These are phyloP conservation scores for Flaveria linearis DNA, from an alignment of 129 eudicot genomes.

Conservation along the genomic window DNA sequence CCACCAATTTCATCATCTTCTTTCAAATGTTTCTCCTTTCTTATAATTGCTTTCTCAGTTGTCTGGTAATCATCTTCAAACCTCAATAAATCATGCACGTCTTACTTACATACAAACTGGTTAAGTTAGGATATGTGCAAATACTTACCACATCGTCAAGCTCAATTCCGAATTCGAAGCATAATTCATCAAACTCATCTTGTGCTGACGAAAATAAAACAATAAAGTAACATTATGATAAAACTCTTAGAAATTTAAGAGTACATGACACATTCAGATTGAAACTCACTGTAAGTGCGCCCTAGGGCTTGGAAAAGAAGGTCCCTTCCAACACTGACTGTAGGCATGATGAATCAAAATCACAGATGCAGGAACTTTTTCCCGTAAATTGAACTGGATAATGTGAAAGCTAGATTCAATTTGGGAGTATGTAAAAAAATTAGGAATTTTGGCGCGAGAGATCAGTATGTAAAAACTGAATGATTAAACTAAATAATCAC, in stretches of 20 bases:
- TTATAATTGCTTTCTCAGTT: conserved; percentile 83
- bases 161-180: conserved; percentile 88
- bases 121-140: not conserved
- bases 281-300: conserved; percentile 57
- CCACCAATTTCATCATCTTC: conserved; percentile 63
- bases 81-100: conserved; percentile 4
- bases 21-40: conserved; percentile 87
- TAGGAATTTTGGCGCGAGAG: too few species aligned
- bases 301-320: conserved; percentile 79
- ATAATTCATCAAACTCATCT: conserved; percentile 73
- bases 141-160: conserved; percentile 83
- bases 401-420: not conserved
- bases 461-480: too few species aligned
- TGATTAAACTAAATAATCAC: too few species aligned
- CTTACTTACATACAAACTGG: not conserved
- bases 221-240: not conserved
- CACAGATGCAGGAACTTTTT: not conserved
- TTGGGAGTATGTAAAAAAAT: too few species aligned
- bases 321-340: conserved; percentile 81
- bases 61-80: conserved; percentile 50
- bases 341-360: conserved; percentile 56
- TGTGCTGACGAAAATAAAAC: conserved; percentile 43
- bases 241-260: not conserved
- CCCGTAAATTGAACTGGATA: not conserved
- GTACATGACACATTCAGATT: not conserved